Evolutionary conservation across 2,329 filamentous ascomycete genomes (phyloP).

Genomic region (Rutstroemia sp.): DNA sequence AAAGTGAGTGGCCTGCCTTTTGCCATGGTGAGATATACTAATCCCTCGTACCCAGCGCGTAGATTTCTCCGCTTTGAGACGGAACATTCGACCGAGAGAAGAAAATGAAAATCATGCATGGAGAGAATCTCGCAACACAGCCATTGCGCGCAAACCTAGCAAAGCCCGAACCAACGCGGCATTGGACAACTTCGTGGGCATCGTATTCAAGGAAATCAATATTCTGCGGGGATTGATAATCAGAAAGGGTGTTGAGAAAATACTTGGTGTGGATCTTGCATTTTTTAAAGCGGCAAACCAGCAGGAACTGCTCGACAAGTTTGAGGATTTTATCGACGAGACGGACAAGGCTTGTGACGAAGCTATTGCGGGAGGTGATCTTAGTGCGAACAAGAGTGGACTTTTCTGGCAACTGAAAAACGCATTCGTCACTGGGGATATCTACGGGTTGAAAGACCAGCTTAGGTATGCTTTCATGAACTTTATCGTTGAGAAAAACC

Average conservation of each 20-base stretch:
- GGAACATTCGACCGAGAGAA: no score
- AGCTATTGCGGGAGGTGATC: constrained; percentile 11
- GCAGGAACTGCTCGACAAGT: not conserved
- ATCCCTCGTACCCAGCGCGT: no score
- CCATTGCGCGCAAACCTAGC: no score
- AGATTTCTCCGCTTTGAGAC: no score
- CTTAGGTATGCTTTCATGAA: constrained; percentile 56
- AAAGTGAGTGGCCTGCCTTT: not conserved
- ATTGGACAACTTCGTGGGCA: no score
- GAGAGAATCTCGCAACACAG: no score
- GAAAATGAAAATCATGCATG: no score
- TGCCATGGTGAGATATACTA: no score
- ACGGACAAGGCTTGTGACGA: not conserved
- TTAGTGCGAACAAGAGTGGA: constrained; percentile 14
- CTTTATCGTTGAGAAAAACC: constrained; percentile 35
- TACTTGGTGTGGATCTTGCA: not conserved
- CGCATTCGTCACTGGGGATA: constrained; percentile 48
- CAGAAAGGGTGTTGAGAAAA: not conserved
- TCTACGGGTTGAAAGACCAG: constrained; percentile 45
- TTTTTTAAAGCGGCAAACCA: not conserved
- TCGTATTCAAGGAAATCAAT: not conserved
- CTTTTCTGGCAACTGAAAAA: constrained; percentile 39
- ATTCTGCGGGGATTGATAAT: not conserved
- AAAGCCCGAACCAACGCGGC: no score
- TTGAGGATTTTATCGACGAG: not conserved